Evolutionary conservation across 345 rosid genomes (phyloP).

Genomic region (Aegle marmelos): DNA sequence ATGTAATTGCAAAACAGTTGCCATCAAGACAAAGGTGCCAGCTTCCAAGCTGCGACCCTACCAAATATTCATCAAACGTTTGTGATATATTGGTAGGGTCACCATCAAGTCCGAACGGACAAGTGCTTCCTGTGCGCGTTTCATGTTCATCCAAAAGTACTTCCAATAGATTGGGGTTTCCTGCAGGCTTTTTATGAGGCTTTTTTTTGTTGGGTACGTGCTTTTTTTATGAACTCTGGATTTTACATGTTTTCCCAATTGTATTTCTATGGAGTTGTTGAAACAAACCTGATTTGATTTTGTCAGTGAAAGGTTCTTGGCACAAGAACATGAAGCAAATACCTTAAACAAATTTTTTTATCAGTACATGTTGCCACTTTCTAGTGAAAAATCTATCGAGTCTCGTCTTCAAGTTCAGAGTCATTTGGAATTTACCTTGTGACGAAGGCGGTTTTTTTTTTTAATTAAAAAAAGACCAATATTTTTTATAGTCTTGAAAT

Average conservation of each 20-base stretch:
- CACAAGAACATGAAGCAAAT: neutral
- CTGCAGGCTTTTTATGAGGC: neutral
- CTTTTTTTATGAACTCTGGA: neutral
- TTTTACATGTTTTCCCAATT: neutral
- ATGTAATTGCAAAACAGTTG: neutral
- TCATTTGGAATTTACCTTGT: too few species aligned
- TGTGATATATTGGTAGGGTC: neutral
- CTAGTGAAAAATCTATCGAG: too few species aligned
- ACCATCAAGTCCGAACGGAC: neutral
- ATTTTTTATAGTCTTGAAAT: too few species aligned
- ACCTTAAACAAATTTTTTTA: neutral
- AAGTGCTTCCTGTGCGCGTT: neutral
- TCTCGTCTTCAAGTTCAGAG: too few species aligned
- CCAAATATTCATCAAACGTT: neutral
- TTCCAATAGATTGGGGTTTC: neutral
- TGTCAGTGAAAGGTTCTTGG: too few species aligned
- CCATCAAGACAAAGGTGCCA: neutral
- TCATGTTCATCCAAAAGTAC: neutral
- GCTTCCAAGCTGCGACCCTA: neutral
- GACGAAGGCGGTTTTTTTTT: too few species aligned
- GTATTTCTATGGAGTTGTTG: neutral
- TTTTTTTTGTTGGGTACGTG: neutral
- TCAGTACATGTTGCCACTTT: too few species aligned
- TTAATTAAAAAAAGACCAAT: too few species aligned
- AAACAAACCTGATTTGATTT: too few species aligned